Percentiles rank a stretch among this genome's conserved stretches.
phyloP scores from a whole-genome alignment of 257 asterid genomes.

The Ilex aquifolium region DNA sequence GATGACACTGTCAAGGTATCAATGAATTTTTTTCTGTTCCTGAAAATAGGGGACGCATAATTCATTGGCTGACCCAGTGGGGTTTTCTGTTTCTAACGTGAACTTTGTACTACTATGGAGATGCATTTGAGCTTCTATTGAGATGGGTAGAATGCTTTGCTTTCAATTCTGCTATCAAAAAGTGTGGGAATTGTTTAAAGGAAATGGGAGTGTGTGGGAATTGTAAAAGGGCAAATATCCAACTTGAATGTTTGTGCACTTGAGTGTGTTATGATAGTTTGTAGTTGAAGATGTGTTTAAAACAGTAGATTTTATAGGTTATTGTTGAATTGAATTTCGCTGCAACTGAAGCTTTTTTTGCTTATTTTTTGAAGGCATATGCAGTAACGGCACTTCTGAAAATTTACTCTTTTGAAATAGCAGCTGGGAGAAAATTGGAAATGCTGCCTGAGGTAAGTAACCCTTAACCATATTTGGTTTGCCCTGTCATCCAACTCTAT shows the following conservation, averaged over 20 bases:
- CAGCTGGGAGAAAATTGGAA: constrained; percentile 87
- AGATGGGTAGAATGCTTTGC: too few species aligned
- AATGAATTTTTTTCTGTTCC: neutral
- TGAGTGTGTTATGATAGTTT: too few species aligned
- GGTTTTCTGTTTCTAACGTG: neutral
- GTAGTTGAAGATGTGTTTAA: too few species aligned
- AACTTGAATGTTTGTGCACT: too few species aligned
- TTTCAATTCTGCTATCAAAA: too few species aligned
- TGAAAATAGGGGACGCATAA: neutral
- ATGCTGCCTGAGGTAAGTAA: constrained; percentile 77
- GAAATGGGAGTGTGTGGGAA: too few species aligned
- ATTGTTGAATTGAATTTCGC: neutral
- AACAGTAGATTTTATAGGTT: too few species aligned
- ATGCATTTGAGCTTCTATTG: neutral
- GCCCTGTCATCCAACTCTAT: neutral
- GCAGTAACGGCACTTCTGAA: constrained; percentile 85
- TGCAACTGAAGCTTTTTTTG: constrained; percentile 13
- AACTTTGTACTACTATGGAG: neutral
- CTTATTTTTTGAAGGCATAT: constrained; percentile 59
- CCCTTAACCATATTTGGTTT: too few species aligned
- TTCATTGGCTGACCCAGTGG: neutral
- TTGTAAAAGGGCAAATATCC: too few species aligned
- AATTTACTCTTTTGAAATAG: constrained; percentile 88
- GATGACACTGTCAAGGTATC: constrained; percentile 89
- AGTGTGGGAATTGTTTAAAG: too few species aligned